These are phyloP conservation scores for Acacia pycnantha DNA, from an alignment of 331 rosid species.

Conservation along the genomic window DNA sequence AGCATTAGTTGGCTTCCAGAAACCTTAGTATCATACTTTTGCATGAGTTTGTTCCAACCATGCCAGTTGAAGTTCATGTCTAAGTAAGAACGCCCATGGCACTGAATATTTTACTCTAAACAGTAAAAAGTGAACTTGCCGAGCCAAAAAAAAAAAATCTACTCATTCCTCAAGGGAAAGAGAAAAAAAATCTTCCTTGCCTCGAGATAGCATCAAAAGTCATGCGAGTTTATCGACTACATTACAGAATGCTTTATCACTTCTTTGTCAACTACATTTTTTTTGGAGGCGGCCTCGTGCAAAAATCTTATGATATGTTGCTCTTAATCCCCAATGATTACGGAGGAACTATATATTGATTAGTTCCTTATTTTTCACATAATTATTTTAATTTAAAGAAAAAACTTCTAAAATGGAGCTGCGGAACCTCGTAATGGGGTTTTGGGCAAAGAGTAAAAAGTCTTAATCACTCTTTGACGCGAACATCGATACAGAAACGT, in stretches of 20 bases:
- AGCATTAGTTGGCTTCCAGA: neutral
- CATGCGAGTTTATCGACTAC: neutral
- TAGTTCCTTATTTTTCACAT: neutral
- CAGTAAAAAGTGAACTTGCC: neutral
- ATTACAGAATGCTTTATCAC: neutral
- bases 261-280: neutral
- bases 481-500: neutral
- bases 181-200: neutral
- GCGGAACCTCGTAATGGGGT: neutral
- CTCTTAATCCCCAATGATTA: neutral
- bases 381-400: neutral
- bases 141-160: neutral
- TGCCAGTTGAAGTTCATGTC: neutral
- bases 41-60: conserved; percentile 5
- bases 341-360: neutral
- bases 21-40: neutral
- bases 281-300: neutral
- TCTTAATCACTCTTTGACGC: neutral
- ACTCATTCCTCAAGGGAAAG: neutral
- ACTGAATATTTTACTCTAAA: neutral
- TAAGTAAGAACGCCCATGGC: neutral
- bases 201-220: neutral
- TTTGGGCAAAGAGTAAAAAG: neutral
- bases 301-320: neutral
- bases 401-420: neutral